Evolutionary conservation across 306 rosid species (phyloP).

Genomic region (Pterocarpus macrocarpus): DNA sequence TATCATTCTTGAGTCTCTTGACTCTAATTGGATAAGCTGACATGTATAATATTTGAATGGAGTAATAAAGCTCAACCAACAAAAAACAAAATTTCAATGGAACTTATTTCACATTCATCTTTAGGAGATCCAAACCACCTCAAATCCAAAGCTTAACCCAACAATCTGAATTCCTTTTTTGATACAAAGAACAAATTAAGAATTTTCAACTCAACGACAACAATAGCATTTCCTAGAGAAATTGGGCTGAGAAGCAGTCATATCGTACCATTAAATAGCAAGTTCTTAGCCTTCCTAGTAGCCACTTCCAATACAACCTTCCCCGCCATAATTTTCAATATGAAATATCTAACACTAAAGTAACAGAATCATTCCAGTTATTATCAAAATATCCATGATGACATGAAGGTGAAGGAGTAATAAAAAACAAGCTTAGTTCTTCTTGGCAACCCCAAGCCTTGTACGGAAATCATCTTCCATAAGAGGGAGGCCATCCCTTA

Average conservation of each 20-base stretch:
- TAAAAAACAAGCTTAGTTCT: conserved; percentile 41
- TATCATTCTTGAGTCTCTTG: too few relatives aligned
- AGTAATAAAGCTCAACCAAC: not conserved
- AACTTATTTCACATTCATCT: not conserved
- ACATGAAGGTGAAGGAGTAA: conserved; percentile 8
- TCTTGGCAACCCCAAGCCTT: conserved; percentile 70
- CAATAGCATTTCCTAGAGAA: too few relatives aligned
- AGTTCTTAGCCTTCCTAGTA: not conserved
- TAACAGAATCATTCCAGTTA: conserved; percentile 11
- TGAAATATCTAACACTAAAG: conserved; percentile 17
- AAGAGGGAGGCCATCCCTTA: conserved; percentile 80
- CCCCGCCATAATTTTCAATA: conserved; percentile 15
- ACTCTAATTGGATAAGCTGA: too few relatives aligned
- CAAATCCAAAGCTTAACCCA: not conserved
- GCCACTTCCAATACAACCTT: conserved; percentile 8
- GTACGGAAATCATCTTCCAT: conserved; percentile 87
- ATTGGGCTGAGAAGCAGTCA: not conserved
- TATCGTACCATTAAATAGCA: not conserved
- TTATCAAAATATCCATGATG: conserved; percentile 12
- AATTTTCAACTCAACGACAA: too few relatives aligned
- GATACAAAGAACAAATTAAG: not conserved
- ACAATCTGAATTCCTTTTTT: not conserved
- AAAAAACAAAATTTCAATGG: conserved; percentile 12
- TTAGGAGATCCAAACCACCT: not conserved
- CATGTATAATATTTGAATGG: too few relatives aligned